Evolutionary conservation across 306 rosid genomes (phyloP), one percentile per base, ranked within the genome.

Genomic region (Hippophae gyantsensis): DNA sequence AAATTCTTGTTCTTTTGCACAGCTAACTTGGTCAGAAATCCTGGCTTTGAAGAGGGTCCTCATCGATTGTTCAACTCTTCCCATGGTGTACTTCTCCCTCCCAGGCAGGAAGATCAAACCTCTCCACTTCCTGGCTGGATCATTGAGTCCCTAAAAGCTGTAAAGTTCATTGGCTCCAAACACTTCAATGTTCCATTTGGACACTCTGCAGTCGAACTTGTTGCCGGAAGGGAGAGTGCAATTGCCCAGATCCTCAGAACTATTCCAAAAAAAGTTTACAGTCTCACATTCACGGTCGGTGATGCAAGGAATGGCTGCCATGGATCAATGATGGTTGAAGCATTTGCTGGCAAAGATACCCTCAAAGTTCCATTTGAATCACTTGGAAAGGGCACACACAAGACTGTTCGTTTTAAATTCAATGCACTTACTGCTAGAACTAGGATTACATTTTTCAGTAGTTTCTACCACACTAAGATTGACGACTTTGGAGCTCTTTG

Each of bases 51-150:
- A 71, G 88, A 80, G 49, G 97, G 90, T 59, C 99, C 99, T 55
- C 85, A 88, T 73, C 84, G 86, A 10, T 66, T 93, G 42, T 49
- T 75, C 50, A 93, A 88, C 81, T 83, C 97, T 0, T 69, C 86
- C 48, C 76, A 88, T 27, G 97, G 97, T 59, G 88, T 93, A 1
- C 78, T 93, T 47, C 94, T 93, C 38, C 99, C 97, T 23, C 97
- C 99, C 0, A 84, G 66, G 51, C 99, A 93, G 62, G 78, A 88
- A 71, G 99, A 93, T 60, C n/a, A 52, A 9, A 69, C 86, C 26
- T 93, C 99, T 23, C 99, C 99, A 3, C 93, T 93, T 25, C 97
- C 94, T 0, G 97, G 90, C 52, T 93, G 97, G 99, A 84, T 88
- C 47, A 86, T 93, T 12, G 95, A 88, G 64, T 93, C 99, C 9